phyloP scores from a whole-genome alignment of 225 moss, liverwort and hornwort species.

The Sphagnum contortum region DNA sequence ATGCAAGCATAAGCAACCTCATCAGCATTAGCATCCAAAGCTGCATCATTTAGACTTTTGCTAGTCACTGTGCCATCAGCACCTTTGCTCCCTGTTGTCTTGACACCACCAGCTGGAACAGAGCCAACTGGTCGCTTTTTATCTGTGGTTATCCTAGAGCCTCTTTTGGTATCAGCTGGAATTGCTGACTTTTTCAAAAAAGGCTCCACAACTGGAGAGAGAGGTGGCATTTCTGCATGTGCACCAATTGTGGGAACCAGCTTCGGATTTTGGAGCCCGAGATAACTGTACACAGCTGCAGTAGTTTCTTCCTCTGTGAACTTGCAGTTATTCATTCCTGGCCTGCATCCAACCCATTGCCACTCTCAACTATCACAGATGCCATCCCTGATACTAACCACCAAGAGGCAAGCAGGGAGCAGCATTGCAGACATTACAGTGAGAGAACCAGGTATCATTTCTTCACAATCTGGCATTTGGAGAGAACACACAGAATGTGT shows the following conservation, averaged over 20 bases:
- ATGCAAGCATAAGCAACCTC: slow-evolving; percentile 26
- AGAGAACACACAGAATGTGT: not conserved
- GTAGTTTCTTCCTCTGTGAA: slow-evolving; percentile 66
- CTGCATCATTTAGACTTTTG: slow-evolving; percentile 81
- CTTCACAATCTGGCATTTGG: not conserved
- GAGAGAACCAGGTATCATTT: no score
- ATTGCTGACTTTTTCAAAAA: slow-evolving; percentile 38
- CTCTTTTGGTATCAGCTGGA: slow-evolving; percentile 41
- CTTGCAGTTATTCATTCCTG: slow-evolving; percentile 80
- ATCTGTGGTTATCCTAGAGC: slow-evolving; percentile 10
- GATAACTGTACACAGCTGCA: slow-evolving; percentile 60
- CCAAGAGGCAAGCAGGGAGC: no score
- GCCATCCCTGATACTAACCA: no score
- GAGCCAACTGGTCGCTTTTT: slow-evolving; percentile 69
- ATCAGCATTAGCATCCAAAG: slow-evolving; percentile 33
- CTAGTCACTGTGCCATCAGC: slow-evolving; percentile 52
- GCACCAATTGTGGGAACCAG: slow-evolving; percentile 21
- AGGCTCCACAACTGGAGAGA: slow-evolving; percentile 26
- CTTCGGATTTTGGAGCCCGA: slow-evolving; percentile 68
- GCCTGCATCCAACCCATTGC: slow-evolving; percentile 35
- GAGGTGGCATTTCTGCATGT: slow-evolving; percentile 14
- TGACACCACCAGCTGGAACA: slow-evolving; percentile 19
- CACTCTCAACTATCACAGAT: not conserved
- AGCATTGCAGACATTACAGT: no score
- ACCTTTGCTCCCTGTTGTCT: slow-evolving; percentile 30